Conservation (phyloP, 2,329 filamentous ascomycete species). For the Sordariomycetes sp. region DNA sequence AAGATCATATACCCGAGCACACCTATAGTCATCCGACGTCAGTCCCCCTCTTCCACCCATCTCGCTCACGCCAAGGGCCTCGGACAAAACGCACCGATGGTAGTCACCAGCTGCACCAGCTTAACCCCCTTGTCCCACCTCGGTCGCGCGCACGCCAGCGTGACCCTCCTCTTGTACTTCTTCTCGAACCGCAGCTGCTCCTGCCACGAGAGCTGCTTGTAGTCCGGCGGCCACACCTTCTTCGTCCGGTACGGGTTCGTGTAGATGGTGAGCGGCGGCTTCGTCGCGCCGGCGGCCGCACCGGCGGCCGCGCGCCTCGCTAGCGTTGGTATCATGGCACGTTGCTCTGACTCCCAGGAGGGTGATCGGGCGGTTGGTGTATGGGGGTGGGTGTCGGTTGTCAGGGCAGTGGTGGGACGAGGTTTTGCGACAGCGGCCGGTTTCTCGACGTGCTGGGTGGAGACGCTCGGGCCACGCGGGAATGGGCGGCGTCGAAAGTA, state of each 20-base stretch:
- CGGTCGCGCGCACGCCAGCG: conserved; percentile 47
- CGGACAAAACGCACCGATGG: conserved; percentile 33
- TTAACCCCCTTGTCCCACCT: conserved; percentile 51
- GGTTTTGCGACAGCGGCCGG: background rate
- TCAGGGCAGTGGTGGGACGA: background rate
- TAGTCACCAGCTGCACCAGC: conserved; percentile 47
- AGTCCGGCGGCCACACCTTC: conserved; percentile 68
- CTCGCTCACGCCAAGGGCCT: background rate
- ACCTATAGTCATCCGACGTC: conserved; percentile 10
- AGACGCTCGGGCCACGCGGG: background rate
- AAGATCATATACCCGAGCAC: conserved; percentile 24
- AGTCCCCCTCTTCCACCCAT: background rate
- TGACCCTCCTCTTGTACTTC: conserved; percentile 59
- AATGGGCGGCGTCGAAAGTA: background rate
- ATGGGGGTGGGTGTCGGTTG: background rate
- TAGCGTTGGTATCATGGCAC: conserved; percentile 20
- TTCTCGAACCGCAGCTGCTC: conserved; percentile 70
- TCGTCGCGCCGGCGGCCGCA: conserved; percentile 5
- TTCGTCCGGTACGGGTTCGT: conserved; percentile 51
- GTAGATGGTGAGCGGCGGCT: conserved; percentile 21
- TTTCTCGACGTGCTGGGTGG: background rate
- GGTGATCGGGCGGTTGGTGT: background rate
- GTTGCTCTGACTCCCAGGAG: background rate
- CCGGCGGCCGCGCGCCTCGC: conserved; percentile 13
- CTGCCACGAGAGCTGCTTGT: conserved; percentile 53